A percentile compares a stretch with the other conserved stretches of the same genome.
phyloP scores from a whole-genome alignment of 2,329 filamentous ascomycete genomes.

The Neopestalotiopsis clavispora region DNA sequence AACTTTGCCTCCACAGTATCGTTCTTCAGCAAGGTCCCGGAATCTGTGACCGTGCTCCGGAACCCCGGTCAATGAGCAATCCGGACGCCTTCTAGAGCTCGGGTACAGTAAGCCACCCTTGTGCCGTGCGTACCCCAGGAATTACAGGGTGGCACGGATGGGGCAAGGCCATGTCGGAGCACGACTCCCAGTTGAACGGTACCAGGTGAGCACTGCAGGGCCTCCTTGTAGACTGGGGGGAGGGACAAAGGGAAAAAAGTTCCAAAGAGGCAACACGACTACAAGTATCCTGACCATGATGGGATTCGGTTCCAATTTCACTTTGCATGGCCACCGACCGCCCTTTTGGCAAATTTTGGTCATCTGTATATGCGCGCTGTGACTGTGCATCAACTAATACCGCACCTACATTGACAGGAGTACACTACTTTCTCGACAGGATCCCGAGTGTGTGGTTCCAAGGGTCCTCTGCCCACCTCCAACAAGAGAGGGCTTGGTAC shows the following conservation, averaged over 20 bases:
- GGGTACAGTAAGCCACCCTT: slow-evolving; percentile 3
- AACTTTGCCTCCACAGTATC: not conserved
- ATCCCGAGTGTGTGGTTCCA: slow-evolving; percentile 13
- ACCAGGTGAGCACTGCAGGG: not conserved
- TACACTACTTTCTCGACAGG: not conserved
- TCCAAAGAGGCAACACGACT: not conserved
- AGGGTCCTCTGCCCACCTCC: slow-evolving; percentile 7
- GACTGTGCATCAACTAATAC: slow-evolving; percentile 6
- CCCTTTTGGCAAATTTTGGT: not conserved
- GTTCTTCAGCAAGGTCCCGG: not conserved
- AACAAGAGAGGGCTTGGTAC: not conserved
- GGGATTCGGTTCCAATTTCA: not conserved
- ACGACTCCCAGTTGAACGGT: not conserved
- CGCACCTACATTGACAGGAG: not conserved
- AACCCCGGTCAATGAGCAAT: not conserved
- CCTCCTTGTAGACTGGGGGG: not conserved
- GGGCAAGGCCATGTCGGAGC: not conserved
- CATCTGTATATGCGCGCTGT: not conserved
- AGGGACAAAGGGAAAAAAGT: not conserved
- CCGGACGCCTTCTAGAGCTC: not conserved
- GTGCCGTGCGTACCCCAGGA: slow-evolving; percentile 5
- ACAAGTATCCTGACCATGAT: not conserved
- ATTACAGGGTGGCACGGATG: slow-evolving; percentile 15
- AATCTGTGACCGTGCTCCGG: not conserved
- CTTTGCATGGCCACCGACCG: slow-evolving; percentile 2